phyloP scores from a whole-genome alignment of 164 flowering plant species.

The Nymphaea thermarum region DNA sequence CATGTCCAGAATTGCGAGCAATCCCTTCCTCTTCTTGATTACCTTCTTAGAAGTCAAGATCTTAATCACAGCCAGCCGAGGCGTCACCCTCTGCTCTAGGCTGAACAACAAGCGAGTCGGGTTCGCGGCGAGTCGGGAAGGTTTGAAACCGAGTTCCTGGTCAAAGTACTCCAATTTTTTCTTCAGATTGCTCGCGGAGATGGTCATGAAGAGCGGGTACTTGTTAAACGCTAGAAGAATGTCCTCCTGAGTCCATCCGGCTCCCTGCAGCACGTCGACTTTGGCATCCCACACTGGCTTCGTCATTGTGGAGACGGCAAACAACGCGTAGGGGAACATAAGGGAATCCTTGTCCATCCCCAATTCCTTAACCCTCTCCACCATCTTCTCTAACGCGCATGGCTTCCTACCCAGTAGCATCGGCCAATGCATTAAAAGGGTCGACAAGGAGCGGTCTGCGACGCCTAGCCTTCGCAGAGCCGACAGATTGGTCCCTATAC shows the following conservation, averaged over 20 bases:
- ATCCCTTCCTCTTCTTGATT: not conserved
- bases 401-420: not conserved
- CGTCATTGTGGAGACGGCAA: not conserved
- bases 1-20: not conserved
- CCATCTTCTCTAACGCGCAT: constrained; percentile 1
- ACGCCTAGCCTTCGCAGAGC: constrained; percentile 2
- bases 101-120: not conserved
- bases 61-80: constrained; percentile 5
- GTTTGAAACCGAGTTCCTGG: not conserved
- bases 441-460: not conserved
- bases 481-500: not conserved
- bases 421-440: not conserved
- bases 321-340: constrained; percentile 5
- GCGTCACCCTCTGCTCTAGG: constrained; percentile 7
- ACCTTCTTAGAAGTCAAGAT: constrained; percentile 3
- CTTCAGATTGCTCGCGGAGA: constrained; percentile 8
- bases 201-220: constrained; percentile 3
- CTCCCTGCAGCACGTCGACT: constrained; percentile 1
- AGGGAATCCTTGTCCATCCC: constrained; percentile 3
- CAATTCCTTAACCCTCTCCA: constrained; percentile 3
- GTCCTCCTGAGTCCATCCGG: constrained; percentile 11
- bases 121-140: not conserved
- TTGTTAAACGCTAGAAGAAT: constrained; percentile 6
- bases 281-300: constrained; percentile 3
- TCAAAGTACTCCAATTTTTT: constrained; percentile 1